Conservation (phyloP, 2,329 filamentous ascomycete species). For the Trichoderma aggressivum region DNA sequence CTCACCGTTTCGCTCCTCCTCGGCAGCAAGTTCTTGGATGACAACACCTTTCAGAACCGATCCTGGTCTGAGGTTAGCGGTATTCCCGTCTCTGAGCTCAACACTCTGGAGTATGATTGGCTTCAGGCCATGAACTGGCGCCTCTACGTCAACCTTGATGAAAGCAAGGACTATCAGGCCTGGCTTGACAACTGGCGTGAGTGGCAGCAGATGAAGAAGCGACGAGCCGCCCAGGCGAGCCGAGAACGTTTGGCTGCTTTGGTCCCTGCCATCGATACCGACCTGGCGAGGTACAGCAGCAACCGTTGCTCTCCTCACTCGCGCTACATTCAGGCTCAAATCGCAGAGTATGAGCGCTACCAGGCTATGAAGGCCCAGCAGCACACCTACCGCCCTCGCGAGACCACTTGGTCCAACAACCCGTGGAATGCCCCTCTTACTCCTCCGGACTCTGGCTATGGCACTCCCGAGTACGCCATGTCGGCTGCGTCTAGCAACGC, state of each 20-base stretch:
- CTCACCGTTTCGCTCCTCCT: slow-evolving; percentile 80
- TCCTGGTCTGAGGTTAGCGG: slow-evolving; percentile 96
- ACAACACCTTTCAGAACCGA: slow-evolving; percentile 96
- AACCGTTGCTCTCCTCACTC: slow-evolving; percentile 38
- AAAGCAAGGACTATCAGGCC: slow-evolving; percentile 66
- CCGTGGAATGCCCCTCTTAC: slow-evolving; percentile 51
- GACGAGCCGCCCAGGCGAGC: slow-evolving; percentile 45
- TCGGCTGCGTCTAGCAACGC: slow-evolving; percentile 54
- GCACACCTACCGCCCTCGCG: slow-evolving; percentile 41
- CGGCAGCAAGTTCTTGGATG: slow-evolving; percentile 92
- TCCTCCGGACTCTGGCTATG: slow-evolving; percentile 59
- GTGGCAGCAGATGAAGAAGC: slow-evolving; percentile 55
- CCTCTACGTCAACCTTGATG: slow-evolving; percentile 80
- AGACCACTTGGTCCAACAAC: slow-evolving; percentile 43
- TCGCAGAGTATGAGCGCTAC: slow-evolving; percentile 51
- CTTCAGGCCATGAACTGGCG: slow-evolving; percentile 77
- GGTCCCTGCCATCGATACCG: slow-evolving; percentile 47
- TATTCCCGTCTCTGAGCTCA: slow-evolving; percentile 79
- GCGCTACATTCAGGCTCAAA: slow-evolving; percentile 54
- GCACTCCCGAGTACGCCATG: slow-evolving; percentile 56
- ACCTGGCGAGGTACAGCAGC: slow-evolving; percentile 39
- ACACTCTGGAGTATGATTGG: slow-evolving; percentile 85
- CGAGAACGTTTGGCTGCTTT: slow-evolving; percentile 50
- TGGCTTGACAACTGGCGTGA: slow-evolving; percentile 60
- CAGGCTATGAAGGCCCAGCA: slow-evolving; percentile 44